These are phyloP conservation scores for Saturnispora besseyi DNA, from an alignment of 805 yeast species.

Conservation along the genomic window DNA sequence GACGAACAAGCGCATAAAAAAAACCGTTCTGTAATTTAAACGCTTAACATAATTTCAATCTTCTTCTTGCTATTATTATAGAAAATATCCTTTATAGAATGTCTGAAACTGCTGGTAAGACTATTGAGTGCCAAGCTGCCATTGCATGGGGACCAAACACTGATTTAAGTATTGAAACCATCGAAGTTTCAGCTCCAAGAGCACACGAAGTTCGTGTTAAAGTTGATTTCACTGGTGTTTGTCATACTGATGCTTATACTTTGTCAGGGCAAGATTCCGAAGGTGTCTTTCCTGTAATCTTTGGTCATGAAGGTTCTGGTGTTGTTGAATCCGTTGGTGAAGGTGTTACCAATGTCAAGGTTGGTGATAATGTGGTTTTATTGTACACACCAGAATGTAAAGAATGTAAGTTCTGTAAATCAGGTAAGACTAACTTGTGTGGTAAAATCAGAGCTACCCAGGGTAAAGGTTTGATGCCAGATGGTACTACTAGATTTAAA, in stretches of 20 bases:
- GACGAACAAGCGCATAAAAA: too few species aligned
- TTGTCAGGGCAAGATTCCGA: conserved; percentile 93
- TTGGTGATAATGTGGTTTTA: conserved; percentile 90
- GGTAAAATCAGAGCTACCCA: conserved; percentile 94
- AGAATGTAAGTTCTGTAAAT: conserved; percentile 88
- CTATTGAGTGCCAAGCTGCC: conserved; percentile 86
- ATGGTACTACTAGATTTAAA: conserved; percentile 87
- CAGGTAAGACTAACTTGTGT: conserved; percentile 95
- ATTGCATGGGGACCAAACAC: conserved; percentile 95
- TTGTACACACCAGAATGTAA: conserved; percentile 95
- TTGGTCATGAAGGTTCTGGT: conserved; percentile 99
- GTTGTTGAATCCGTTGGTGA: conserved; percentile 91
- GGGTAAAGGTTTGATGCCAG: conserved; percentile 98
- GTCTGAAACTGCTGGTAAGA: conserved; percentile 13
- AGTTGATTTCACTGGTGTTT: conserved; percentile 82
- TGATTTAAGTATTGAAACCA: conserved; percentile 64
- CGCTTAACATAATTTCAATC: not conserved
- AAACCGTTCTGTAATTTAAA: too few species aligned
- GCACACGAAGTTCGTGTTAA: conserved; percentile 97
- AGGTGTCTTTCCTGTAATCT: conserved; percentile 85
- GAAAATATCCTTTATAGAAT: not conserved
- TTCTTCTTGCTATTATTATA: not conserved
- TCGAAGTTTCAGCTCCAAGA: conserved; percentile 88
- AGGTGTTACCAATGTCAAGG: conserved; percentile 82
- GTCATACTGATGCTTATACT: conserved; percentile 98